phyloP scores from a whole-genome alignment of 2,329 filamentous ascomycete genomes.

The Sporothrix sp. region DNA sequence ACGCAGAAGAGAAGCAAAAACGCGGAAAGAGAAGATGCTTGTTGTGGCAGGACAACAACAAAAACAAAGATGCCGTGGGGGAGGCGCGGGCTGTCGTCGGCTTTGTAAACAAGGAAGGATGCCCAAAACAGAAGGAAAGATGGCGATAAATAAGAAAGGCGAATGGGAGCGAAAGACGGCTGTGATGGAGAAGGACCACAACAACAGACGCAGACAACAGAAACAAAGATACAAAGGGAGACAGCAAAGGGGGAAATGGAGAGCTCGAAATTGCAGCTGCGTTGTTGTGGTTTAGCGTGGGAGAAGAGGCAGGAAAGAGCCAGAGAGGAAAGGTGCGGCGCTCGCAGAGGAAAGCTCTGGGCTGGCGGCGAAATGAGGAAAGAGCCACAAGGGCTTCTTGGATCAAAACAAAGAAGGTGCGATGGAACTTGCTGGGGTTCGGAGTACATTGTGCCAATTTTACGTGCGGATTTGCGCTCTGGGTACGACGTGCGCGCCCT shows the following conservation, averaged over 20 bases:
- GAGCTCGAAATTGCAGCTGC: slow-evolving; percentile 7
- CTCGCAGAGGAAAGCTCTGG: slow-evolving; percentile 5
- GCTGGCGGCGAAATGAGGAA: slow-evolving; percentile 9
- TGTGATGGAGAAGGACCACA: background rate
- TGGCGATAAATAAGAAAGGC: background rate
- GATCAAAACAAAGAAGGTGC: slow-evolving; percentile 15
- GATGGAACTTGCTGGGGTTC: slow-evolving; percentile 9
- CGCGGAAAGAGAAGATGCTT: background rate
- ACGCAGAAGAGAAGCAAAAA: too few relatives aligned
- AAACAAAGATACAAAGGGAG: slow-evolving; percentile 1
- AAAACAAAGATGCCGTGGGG: too few relatives aligned
- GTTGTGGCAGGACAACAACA: too few relatives aligned
- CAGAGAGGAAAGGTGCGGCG: background rate
- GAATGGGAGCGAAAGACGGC: background rate
- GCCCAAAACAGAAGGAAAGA: background rate
- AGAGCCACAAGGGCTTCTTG: background rate
- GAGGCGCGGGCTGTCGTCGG: too few relatives aligned
- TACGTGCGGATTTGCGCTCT: background rate
- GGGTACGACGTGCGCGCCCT: slow-evolving; percentile 12
- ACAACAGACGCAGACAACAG: slow-evolving; percentile 1
- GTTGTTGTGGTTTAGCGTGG: slow-evolving; percentile 11
- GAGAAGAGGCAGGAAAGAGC: background rate
- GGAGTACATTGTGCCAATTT: background rate
- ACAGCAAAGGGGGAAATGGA: slow-evolving; percentile 2
- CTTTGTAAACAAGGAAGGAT: slow-evolving; percentile 12